Base-by-base conservation (phyloP, 2,329 filamentous ascomycete genomes). In the Fonsecaea pedrosoi region DNA sequence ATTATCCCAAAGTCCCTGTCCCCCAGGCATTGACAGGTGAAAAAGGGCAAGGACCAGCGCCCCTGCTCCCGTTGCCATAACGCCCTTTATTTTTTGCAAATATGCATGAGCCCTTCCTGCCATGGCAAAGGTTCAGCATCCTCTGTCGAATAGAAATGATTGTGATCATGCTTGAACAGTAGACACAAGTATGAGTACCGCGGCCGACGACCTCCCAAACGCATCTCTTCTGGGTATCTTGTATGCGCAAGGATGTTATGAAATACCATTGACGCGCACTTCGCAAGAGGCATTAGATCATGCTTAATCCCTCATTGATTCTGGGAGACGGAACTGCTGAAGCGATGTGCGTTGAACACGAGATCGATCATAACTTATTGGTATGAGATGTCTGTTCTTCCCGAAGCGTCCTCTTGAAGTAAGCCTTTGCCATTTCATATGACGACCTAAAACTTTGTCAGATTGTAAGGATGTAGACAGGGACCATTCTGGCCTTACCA, bases 341-440 rank as follows among this genome's bases (percentile, higher is more conserved):
- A 56, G 25, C 13, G 37, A 34, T 53, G 56, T 25, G 54, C n/a
- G 8, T 63, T 30, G 45, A 50, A 13, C 18, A 30, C 18, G 13
- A 32, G 13, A n/a, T 50, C 21, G 59, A 54, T 70, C 63, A 71
- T 45, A 71, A 54, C 30, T 68, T 68, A 63, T 60, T 68, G 30
- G 58, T 54, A 48, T 60, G 60, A 12, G 65, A 55, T 42, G 62
- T 62, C 7, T 71, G 69, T 50, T 71, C 70, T 66, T 72, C 72
- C 76, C 79, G 67, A 32, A 73, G 60, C 2, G 69, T 72, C 64
- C 77, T 70, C 73, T 88, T 87, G 78, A 89, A 89, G 77, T 89
- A 89, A 12, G 87, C 86, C 78, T 89, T 89, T 50, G 87, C 87
- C 82, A 89, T 87, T 77, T 89, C 87, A 73, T 89, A 89, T 54